These are phyloP conservation scores for Pseudotsuga menziesii DNA, from an alignment of 75 land plant species.

Conservation along the genomic window DNA sequence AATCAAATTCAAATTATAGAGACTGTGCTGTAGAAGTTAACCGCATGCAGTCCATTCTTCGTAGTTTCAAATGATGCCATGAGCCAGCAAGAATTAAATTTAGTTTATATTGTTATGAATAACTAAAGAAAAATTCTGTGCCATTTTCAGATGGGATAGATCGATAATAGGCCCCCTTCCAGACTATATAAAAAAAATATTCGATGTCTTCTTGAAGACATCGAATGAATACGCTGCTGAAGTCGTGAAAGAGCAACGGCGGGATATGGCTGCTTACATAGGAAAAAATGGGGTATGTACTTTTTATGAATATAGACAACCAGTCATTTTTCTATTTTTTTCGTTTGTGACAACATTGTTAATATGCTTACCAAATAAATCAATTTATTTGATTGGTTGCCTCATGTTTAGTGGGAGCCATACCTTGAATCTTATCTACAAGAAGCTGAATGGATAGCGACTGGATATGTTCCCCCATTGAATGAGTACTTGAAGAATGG, in stretches of 20 bases:
- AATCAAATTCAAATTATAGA: not conserved
- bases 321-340: too few relatives aligned
- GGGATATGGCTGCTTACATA: constrained; percentile 12
- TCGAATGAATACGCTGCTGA: constrained; percentile 15
- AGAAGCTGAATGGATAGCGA: not conserved
- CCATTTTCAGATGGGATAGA: not conserved
- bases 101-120: not conserved
- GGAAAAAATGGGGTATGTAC: constrained; percentile 13
- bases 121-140: not conserved
- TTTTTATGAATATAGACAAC: not conserved
- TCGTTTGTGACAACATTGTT: too few relatives aligned
- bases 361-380: too few relatives aligned
- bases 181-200: constrained; percentile 19
- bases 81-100: not conserved
- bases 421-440: not conserved
- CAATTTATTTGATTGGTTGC: not conserved
- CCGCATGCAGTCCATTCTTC: too few relatives aligned
- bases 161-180: constrained; percentile 14
- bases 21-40: too few relatives aligned
- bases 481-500: not conserved
- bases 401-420: not conserved
- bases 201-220: constrained; percentile 9
- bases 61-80: too few relatives aligned
- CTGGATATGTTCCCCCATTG: not conserved
- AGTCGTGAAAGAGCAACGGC: not conserved